Conservation (phyloP, 768 basidiomycete species). For the Tricholoma matsutake region DNA sequence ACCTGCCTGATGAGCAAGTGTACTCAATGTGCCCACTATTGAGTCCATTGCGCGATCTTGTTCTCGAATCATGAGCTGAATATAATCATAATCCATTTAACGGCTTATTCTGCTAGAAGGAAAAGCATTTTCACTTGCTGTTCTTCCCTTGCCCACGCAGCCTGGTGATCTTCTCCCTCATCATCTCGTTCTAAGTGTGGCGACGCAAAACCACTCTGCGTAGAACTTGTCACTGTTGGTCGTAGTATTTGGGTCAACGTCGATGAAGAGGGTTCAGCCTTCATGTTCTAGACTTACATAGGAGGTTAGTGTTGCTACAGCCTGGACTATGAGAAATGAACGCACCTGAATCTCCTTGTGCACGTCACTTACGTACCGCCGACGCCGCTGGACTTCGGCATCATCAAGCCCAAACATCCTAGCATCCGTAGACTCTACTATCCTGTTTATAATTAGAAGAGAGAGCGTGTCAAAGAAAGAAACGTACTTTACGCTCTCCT, state of each 20-base stretch:
- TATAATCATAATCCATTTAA: background rate
- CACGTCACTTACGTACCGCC: constrained; percentile 74
- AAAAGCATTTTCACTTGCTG: constrained; percentile 54
- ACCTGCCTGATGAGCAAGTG: constrained; percentile 86
- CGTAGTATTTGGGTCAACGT: constrained; percentile 16
- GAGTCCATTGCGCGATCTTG: constrained; percentile 90
- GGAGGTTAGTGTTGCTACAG: constrained; percentile 24
- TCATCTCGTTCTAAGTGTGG: constrained; percentile 31
- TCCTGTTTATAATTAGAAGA: constrained; percentile 40
- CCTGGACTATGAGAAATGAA: constrained; percentile 10
- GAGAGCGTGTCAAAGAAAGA: background rate
- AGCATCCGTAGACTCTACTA: constrained; percentile 84
- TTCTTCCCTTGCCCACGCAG: constrained; percentile 82
- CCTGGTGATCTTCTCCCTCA: constrained; percentile 57
- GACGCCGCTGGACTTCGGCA: constrained; percentile 68
- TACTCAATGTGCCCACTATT: constrained; percentile 82
- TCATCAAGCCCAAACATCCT: constrained; percentile 82
- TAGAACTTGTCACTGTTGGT: constrained; percentile 18
- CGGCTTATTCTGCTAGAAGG: background rate
- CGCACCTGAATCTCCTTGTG: constrained; percentile 77
- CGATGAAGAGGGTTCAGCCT: constrained; percentile 49
- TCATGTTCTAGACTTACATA: constrained; percentile 68
- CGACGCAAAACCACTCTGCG: constrained; percentile 30
- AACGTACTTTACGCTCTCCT: constrained; percentile 84
- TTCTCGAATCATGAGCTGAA: constrained; percentile 77